Percentiles rank a stretch among this genome's conserved stretches.
phyloP scores from a whole-genome alignment of 192 early-diverging fungal species.

The Coemansia brasiliensis region DNA sequence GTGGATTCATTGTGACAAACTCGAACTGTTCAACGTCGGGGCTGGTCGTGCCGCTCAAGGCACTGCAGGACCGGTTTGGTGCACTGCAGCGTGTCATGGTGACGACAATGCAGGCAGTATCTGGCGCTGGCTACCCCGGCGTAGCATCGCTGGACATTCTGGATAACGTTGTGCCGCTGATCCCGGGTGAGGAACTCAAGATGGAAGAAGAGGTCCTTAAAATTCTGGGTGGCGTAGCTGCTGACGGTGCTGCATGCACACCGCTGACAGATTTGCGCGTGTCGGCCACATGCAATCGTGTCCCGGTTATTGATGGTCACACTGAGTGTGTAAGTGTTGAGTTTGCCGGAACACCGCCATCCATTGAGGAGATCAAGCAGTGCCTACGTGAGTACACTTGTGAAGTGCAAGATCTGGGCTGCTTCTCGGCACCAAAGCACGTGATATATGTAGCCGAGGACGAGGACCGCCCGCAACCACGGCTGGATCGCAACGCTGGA shows the following conservation, averaged over 20 bases:
- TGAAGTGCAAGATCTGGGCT: constrained; percentile 78
- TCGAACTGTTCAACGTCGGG: constrained; percentile 99
- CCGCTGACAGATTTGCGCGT: constrained; percentile 66
- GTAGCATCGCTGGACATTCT: constrained; percentile 92
- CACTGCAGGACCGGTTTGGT: constrained; percentile 90
- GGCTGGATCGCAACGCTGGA: constrained; percentile 83
- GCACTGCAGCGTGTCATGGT: constrained; percentile 80
- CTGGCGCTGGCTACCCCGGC: constrained; percentile 97
- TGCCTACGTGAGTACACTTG: constrained; percentile 73
- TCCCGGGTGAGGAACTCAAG: constrained; percentile 95
- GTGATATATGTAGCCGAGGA: constrained; percentile 69
- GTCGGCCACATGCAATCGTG: constrained; percentile 94
- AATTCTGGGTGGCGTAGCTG: constrained; percentile 77
- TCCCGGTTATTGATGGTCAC: constrained; percentile 96
- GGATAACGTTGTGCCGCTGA: constrained; percentile 94
- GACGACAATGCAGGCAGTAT: constrained; percentile 93
- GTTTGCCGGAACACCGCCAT: constrained; percentile 70
- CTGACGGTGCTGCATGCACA: constrained; percentile 48
- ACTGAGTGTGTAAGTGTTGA: constrained; percentile 86
- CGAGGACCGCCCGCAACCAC: constrained; percentile 92
- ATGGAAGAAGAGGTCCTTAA: constrained; percentile 93
- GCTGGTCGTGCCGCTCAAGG: constrained; percentile 84
- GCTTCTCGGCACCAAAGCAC: constrained; percentile 77
- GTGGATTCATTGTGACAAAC: constrained; percentile 94
- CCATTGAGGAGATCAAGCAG: constrained; percentile 71